Evolutionary conservation across 768 basidiomycete genomes (phyloP).

Genomic region (Suillus americanus): DNA sequence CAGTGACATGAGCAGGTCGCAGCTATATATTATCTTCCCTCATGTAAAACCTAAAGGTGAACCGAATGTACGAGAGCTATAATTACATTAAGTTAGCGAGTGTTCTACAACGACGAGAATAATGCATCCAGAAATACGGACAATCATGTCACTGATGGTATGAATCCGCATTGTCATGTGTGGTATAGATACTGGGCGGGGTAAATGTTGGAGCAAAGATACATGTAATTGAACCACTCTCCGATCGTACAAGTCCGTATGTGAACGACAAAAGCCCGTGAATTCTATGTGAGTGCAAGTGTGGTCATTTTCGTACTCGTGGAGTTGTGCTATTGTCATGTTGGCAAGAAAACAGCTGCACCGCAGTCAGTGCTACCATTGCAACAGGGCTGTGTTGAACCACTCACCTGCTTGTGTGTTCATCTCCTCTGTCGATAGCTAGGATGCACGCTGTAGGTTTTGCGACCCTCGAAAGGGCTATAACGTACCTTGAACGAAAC

Average conservation of each 20-base stretch:
- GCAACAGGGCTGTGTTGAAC: conserved; percentile 2
- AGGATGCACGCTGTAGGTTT: conserved; percentile 9
- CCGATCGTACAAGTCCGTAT: conserved; percentile 13
- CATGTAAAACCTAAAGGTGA: neutral
- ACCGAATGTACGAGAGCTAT: conserved; percentile 1
- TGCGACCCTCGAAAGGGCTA: neutral
- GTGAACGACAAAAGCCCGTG: conserved; percentile 10
- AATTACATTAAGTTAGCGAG: conserved; percentile 33
- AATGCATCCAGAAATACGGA: conserved; percentile 7
- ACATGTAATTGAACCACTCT: conserved; percentile 23
- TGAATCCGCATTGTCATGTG: conserved; percentile 13
- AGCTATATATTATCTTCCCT: neutral
- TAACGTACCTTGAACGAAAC: conserved; percentile 72
- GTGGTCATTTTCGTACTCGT: neutral
- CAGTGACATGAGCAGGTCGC: neutral
- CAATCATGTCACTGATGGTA: conserved; percentile 18
- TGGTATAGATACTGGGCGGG: conserved; percentile 29
- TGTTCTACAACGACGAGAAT: conserved; percentile 13
- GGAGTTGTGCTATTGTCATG: conserved; percentile 33
- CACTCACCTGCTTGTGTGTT: conserved; percentile 64
- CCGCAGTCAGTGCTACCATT: conserved; percentile 10
- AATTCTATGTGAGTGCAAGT: conserved; percentile 2
- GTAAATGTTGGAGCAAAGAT: conserved; percentile 23
- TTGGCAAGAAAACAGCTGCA: conserved; percentile 63
- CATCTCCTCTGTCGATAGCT: conserved; percentile 47